Conservation (phyloP, 306 rosid species). For the Amphicarpaea edgeworthii region DNA sequence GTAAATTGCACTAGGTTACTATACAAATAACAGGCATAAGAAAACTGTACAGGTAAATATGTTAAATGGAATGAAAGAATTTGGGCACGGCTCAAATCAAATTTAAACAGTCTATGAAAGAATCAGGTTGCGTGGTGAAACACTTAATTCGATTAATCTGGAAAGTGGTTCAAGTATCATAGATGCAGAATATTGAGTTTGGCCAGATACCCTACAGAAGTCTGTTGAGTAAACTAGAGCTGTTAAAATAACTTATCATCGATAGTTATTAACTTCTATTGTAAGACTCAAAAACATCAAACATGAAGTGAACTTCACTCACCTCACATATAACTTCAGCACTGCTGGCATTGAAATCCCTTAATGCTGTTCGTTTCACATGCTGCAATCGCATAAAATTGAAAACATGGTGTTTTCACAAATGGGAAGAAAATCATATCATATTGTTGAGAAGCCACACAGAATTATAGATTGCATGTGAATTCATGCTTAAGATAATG, state of each 20-base stretch:
- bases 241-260: background rate
- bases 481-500: background rate
- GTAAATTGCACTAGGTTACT: slow-evolving; percentile 15
- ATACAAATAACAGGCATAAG: slow-evolving; percentile 6
- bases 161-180: slow-evolving; percentile 13
- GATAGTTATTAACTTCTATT: background rate
- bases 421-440: background rate
- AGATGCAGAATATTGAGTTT: background rate
- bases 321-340: slow-evolving; percentile 96
- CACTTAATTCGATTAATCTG: slow-evolving; percentile 3
- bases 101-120: slow-evolving; percentile 3
- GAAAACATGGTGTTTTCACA: slow-evolving; percentile 3
- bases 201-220: background rate
- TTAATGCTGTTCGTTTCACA: slow-evolving; percentile 78
- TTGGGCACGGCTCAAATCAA: background rate
- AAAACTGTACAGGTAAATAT: background rate
- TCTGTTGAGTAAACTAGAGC: background rate
- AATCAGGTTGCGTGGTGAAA: background rate
- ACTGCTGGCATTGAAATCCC: slow-evolving; percentile 71
- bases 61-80: background rate
- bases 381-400: slow-evolving; percentile 65
- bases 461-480: background rate
- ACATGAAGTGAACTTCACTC: slow-evolving; percentile 33
- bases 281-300: slow-evolving; percentile 7
- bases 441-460: slow-evolving; percentile 3